phyloP scores from a whole-genome alignment of 305 asterid species.

The Plantago coronopus region DNA sequence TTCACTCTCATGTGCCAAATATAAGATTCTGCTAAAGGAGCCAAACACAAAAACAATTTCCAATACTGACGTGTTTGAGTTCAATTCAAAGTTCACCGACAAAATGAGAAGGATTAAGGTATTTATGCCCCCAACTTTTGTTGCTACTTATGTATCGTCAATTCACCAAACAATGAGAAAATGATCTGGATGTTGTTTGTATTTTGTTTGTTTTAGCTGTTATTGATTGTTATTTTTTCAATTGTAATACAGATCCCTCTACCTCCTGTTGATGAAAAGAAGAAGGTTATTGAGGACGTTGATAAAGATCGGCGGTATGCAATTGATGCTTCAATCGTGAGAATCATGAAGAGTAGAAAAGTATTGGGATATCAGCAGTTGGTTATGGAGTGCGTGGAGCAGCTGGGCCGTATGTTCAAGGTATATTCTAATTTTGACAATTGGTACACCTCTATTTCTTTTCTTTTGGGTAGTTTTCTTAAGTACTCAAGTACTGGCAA shows the following conservation, averaged over 20 bases:
- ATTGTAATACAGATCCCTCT: conserved; percentile 69
- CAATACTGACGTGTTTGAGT: conserved; percentile 75
- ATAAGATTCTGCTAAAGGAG: conserved; percentile 83
- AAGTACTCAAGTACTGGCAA: too few relatives aligned
- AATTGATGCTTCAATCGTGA: conserved; percentile 94
- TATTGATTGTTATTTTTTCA: conserved; percentile 5
- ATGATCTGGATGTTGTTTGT: too few relatives aligned
- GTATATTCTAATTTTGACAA: conserved; percentile 32
- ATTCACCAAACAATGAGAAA: neutral
- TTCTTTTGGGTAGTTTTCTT: neutral
- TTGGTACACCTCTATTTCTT: neutral
- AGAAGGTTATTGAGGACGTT: conserved; percentile 96
- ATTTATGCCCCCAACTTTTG: conserved; percentile 8
- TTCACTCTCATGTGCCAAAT: conserved; percentile 93
- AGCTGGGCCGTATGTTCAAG: conserved; percentile 94
- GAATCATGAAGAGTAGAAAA: conserved; percentile 96
- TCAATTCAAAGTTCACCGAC: conserved; percentile 84
- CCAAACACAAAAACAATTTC: conserved; percentile 81
- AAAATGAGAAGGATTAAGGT: conserved; percentile 97
- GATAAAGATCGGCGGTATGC: conserved; percentile 93
- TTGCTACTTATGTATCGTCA: neutral
- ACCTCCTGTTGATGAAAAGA: conserved; percentile 95
- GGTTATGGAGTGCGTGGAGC: conserved; percentile 92
- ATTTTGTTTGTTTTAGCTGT: too few relatives aligned
- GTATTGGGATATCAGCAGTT: conserved; percentile 90